Percentiles rank a stretch among this genome's conserved stretches.
Conservation (phyloP, 495 filamentous ascomycete genomes). For the Symbiotaphrina buchneri region DNA sequence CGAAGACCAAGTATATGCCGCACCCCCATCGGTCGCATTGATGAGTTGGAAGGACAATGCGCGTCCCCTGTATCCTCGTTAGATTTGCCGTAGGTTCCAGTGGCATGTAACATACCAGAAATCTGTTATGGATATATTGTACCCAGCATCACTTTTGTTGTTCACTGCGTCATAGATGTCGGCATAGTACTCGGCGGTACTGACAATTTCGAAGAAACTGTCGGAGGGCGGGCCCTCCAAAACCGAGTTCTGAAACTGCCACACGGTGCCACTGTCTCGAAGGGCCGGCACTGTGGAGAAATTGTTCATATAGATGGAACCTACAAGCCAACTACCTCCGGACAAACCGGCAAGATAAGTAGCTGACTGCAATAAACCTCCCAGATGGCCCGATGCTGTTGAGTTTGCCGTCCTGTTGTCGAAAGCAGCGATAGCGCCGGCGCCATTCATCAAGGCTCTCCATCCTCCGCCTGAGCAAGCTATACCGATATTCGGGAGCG, state of each 20-base stretch:
- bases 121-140: slow-evolving; percentile 61
- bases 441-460: slow-evolving; percentile 70
- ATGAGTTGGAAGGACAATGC: slow-evolving; percentile 70
- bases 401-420: slow-evolving; percentile 51
- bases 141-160: slow-evolving; percentile 49
- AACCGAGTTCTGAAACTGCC: slow-evolving; percentile 64
- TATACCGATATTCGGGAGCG: slow-evolving; percentile 36
- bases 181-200: slow-evolving; percentile 38
- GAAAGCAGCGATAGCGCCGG: slow-evolving; percentile 69
- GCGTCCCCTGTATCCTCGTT: slow-evolving; percentile 22
- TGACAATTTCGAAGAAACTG: slow-evolving; percentile 16
- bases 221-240: slow-evolving; percentile 48
- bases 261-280: slow-evolving; percentile 33
- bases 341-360: slow-evolving; percentile 76
- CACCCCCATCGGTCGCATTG: slow-evolving; percentile 54
- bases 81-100: slow-evolving; percentile 2
- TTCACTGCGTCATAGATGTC: slow-evolving; percentile 36
- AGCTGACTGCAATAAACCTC: slow-evolving; percentile 62
- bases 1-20: slow-evolving; percentile 68
- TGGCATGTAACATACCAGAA: slow-evolving; percentile 38
- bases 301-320: slow-evolving; percentile 75
- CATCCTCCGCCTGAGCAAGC: slow-evolving; percentile 51
- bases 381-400: slow-evolving; percentile 45
- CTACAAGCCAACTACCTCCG: slow-evolving; percentile 75
- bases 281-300: slow-evolving; percentile 52